phyloP scores from a whole-genome alignment of 1,139 yeast genomes.

The Eremothecium cymbalariae region DNA sequence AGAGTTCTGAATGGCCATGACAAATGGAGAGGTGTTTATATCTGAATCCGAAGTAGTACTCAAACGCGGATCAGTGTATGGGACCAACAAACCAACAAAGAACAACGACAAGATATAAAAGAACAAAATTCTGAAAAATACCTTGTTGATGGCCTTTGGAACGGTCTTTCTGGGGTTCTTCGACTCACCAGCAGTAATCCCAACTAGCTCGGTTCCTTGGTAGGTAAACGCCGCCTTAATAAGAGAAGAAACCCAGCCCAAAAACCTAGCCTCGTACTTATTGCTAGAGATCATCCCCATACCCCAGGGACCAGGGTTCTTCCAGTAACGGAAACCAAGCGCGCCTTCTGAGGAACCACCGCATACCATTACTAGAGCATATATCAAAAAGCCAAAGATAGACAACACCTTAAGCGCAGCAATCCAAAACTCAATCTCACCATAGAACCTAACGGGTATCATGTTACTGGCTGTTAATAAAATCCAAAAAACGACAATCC shows the following conservation, averaged over 20 bases:
- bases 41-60: constrained; percentile 34
- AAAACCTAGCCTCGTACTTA: constrained; percentile 59
- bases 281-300: constrained; percentile 43
- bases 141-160: constrained; percentile 78
- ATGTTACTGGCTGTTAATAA: constrained; percentile 45
- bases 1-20: constrained; percentile 53
- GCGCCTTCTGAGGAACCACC: constrained; percentile 70
- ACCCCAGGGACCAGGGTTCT: constrained; percentile 85
- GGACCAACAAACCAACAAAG: constrained; percentile 77
- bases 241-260: constrained; percentile 62
- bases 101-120: constrained; percentile 75
- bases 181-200: constrained; percentile 85
- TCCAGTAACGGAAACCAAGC: constrained; percentile 84
- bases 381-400: constrained; percentile 62
- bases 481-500: constrained; percentile 68
- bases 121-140: constrained; percentile 67
- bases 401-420: constrained; percentile 66
- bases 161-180: constrained; percentile 73
- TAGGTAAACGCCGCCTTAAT: constrained; percentile 69
- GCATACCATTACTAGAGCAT: constrained; percentile 64
- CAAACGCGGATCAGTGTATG: constrained; percentile 60
- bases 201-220: constrained; percentile 82
- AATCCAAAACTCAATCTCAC: constrained; percentile 66
- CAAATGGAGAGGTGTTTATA: constrained; percentile 70
- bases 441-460: constrained; percentile 57